phyloP scores from a whole-genome alignment of 352 stramenopile species.

The Phytophthora hybrid region DNA sequence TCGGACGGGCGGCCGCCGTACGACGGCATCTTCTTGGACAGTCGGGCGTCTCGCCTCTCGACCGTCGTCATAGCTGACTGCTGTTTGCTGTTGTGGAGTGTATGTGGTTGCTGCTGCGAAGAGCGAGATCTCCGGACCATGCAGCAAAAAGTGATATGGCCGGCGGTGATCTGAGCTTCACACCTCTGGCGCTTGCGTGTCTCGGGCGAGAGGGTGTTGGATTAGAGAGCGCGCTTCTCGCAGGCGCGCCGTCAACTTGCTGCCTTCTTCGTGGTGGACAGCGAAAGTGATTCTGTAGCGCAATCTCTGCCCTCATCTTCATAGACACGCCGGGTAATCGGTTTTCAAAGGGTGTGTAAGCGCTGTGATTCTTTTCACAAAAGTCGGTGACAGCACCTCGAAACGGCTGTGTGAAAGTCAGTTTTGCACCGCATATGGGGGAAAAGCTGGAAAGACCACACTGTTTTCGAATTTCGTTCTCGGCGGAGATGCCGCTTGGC shows the following conservation, averaged over 20 bases:
- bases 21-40: conserved; percentile 63
- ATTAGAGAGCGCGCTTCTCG: conserved; percentile 1
- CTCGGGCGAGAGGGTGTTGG: conserved; percentile 12
- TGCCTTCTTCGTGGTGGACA: conserved; percentile 23
- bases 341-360: conserved; percentile 10
- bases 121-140: conserved; percentile 22
- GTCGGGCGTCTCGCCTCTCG: conserved; percentile 32
- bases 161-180: neutral
- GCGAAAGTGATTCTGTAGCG: conserved; percentile 34
- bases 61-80: conserved; percentile 26
- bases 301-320: conserved; percentile 8
- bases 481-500: neutral
- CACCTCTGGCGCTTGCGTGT: conserved; percentile 11
- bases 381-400: neutral
- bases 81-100: neutral
- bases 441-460: neutral
- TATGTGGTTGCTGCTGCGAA: neutral
- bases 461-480: conserved; percentile 7
- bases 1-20: conserved; percentile 46
- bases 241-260: neutral
- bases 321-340: conserved; percentile 28
- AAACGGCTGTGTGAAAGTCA: neutral
- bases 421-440: neutral
- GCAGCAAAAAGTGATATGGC: conserved; percentile 16
- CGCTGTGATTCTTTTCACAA: neutral